These are phyloP conservation scores for Nannochloropsis gaditana DNA, from an alignment of 108 stramenopile species.

Conservation along the genomic window DNA sequence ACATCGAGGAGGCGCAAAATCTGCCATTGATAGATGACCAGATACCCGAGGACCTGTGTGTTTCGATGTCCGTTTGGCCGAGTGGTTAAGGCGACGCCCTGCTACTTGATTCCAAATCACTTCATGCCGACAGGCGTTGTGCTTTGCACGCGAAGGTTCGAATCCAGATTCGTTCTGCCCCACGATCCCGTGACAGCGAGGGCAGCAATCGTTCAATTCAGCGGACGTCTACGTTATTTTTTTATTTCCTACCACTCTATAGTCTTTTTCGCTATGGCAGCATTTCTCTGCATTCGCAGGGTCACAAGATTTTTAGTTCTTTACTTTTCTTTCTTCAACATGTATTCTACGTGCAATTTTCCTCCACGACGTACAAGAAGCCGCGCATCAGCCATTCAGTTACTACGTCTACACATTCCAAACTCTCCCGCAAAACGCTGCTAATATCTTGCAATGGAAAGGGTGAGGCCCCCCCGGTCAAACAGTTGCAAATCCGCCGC, in stretches of 20 bases:
- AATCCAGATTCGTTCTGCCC: background rate
- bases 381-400: background rate
- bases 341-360: background rate
- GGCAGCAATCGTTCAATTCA: background rate
- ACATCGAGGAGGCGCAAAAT: no score
- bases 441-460: background rate
- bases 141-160: slow-evolving; percentile 19
- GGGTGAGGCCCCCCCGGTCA: background rate
- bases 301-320: no score
- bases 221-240: background rate
- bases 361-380: background rate
- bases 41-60: no score
- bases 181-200: background rate
- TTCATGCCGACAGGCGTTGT: background rate
- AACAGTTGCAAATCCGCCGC: background rate
- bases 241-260: background rate
- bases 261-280: background rate
- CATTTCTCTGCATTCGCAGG: no score
- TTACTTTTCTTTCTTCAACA: no score
- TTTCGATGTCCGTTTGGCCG: background rate
- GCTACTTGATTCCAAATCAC: background rate
- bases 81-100: slow-evolving; percentile 19
- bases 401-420: background rate
- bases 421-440: background rate
- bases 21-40: no score